Conservation (phyloP, 345 rosid species). For the Camelina laxa region DNA sequence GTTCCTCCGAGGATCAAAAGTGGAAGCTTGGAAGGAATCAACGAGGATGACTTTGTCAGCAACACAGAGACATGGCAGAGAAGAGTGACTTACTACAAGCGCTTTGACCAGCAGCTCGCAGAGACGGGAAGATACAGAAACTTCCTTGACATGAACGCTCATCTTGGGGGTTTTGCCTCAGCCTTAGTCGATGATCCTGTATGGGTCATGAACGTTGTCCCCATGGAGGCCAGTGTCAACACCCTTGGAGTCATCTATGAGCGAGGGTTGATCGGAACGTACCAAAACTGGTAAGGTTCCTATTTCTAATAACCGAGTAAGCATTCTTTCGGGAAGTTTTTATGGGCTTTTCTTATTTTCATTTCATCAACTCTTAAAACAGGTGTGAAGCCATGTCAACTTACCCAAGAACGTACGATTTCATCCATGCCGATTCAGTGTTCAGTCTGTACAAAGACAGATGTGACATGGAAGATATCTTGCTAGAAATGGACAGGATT, state of each 20-base stretch:
- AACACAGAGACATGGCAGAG: conserved; percentile 68
- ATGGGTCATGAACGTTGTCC: conserved; percentile 86
- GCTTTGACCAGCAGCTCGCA: conserved; percentile 60
- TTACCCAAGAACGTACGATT: conserved; percentile 94
- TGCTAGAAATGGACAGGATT: conserved; percentile 90
- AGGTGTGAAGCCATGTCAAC: conserved; percentile 93
- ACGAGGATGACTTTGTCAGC: conserved; percentile 51
- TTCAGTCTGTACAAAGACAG: conserved; percentile 68
- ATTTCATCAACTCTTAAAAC: not conserved
- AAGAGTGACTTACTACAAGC: conserved; percentile 73
- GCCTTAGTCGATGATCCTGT: conserved; percentile 71
- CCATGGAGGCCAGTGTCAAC: conserved; percentile 58
- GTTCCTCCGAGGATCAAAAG: conserved; percentile 79
- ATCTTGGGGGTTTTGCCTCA: conserved; percentile 85
- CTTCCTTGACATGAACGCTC: conserved; percentile 84
- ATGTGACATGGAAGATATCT: conserved; percentile 75
- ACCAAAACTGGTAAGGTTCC: conserved; percentile 72
- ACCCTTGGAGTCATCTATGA: conserved; percentile 85
- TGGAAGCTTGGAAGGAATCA: conserved; percentile 60
- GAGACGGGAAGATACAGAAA: conserved; percentile 75
- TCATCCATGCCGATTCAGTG: conserved; percentile 76
- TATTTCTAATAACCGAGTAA: not conserved
- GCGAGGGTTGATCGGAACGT: conserved; percentile 87
- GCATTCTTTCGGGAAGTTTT: not conserved
- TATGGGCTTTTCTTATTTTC: not conserved